Percentiles rank a stretch among this genome's conserved stretches.
Evolutionary conservation across 2,329 filamentous ascomycete species (phyloP).

Genomic region (Sphaerulina populicola): DNA sequence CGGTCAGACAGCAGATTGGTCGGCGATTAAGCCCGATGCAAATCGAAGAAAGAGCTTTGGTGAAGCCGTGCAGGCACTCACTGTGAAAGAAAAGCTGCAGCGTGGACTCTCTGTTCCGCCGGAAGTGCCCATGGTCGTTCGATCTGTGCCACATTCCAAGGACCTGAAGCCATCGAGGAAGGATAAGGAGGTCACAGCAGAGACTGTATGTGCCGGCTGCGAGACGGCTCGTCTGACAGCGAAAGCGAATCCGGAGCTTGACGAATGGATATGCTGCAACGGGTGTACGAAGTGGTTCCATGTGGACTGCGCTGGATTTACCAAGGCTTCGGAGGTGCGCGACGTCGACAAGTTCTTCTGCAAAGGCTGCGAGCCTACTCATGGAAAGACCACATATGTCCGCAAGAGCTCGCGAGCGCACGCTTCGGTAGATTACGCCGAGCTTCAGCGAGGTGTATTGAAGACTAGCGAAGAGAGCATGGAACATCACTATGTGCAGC

Average conservation of each 20-base stretch:
- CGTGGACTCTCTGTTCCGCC: constrained; percentile 26
- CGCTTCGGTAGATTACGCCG: constrained; percentile 60
- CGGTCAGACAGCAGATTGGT: constrained; percentile 7
- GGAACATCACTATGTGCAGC: constrained; percentile 60
- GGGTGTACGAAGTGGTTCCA: constrained; percentile 63
- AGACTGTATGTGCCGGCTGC: constrained; percentile 50
- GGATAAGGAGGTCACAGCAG: constrained; percentile 28
- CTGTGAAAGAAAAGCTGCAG: not conserved
- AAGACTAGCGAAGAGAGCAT: constrained; percentile 56
- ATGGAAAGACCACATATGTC: constrained; percentile 58
- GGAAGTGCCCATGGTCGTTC: constrained; percentile 25
- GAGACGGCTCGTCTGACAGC: constrained; percentile 46
- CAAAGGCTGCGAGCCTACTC: constrained; percentile 48
- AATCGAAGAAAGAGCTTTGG: constrained; percentile 26
- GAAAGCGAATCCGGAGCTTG: constrained; percentile 42
- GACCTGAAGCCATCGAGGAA: constrained; percentile 26
- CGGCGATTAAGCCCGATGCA: constrained; percentile 3
- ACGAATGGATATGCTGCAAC: constrained; percentile 61
- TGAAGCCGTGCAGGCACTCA: not conserved
- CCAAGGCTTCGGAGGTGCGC: constrained; percentile 54
- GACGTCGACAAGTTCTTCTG: constrained; percentile 63
- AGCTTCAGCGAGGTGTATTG: constrained; percentile 57
- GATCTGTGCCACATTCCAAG: constrained; percentile 9
- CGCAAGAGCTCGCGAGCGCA: constrained; percentile 58
- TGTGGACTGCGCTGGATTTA: constrained; percentile 58